Evolutionary conservation across 345 rosid genomes (phyloP).

Genomic region (Melaleuca alternifolia): DNA sequence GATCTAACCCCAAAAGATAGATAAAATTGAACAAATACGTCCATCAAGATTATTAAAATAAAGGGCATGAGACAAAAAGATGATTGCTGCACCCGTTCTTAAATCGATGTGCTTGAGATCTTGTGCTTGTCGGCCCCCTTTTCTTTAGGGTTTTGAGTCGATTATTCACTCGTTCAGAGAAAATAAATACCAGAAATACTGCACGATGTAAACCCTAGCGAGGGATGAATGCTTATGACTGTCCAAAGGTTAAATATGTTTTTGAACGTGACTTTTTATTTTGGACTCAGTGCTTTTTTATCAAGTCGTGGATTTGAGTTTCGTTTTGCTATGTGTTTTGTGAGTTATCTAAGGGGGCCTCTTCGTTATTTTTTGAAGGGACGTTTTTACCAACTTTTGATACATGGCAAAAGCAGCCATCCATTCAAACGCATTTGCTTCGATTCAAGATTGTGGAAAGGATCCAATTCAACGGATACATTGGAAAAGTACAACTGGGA

Average conservation of each 20-base stretch:
- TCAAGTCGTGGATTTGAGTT: background rate
- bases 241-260: no score
- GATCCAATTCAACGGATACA: background rate
- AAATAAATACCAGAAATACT: background rate
- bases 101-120: background rate
- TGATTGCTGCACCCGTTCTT: background rate
- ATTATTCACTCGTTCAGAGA: background rate
- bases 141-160: background rate
- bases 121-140: background rate
- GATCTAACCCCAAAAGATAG: background rate
- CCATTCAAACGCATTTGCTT: background rate
- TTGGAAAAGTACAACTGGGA: background rate
- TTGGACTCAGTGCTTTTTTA: no score
- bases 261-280: no score
- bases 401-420: background rate
- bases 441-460: background rate
- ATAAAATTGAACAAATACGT: background rate
- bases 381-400: background rate
- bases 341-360: background rate
- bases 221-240: no score
- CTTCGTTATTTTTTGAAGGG: background rate
- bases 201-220: background rate
- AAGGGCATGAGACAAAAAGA: background rate
- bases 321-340: background rate
- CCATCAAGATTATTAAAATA: background rate